phyloP scores from a whole-genome alignment of 106 monocot species.

The Dendrobium huoshanense region DNA sequence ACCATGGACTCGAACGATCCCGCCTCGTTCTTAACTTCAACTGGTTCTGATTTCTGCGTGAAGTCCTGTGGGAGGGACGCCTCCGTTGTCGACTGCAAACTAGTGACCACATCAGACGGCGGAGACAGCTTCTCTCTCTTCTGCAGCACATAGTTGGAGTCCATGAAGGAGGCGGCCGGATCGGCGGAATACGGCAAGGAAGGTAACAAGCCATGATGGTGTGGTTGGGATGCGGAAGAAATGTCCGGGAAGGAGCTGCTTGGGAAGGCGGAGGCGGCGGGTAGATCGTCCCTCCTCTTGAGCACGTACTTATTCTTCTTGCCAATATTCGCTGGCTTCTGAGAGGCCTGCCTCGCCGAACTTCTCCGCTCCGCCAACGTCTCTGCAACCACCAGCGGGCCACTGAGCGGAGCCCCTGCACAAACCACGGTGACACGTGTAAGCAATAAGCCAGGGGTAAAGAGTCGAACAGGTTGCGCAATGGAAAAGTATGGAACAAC shows the following conservation, averaged over 20 bases:
- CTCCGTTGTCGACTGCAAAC: background rate
- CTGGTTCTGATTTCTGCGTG: background rate
- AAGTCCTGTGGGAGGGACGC: background rate
- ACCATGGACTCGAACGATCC: background rate
- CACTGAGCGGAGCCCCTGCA: constrained; percentile 12
- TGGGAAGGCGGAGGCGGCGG: background rate
- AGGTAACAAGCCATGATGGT: background rate
- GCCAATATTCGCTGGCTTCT: background rate
- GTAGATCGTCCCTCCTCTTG: constrained; percentile 14
- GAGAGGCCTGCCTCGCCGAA: background rate
- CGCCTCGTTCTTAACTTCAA: background rate
- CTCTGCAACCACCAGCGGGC: constrained; percentile 12
- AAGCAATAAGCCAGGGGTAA: background rate
- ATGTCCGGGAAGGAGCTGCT: background rate
- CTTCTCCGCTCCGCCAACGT: background rate
- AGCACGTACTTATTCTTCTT: constrained; percentile 27
- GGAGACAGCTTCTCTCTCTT: constrained; percentile 6
- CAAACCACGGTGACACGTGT: background rate
- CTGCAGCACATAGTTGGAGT: background rate
- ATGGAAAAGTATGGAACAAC: too few relatives aligned
- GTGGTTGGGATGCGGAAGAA: constrained; percentile 4
- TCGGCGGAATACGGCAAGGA: background rate
- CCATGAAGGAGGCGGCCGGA: background rate
- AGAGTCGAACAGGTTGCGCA: background rate
- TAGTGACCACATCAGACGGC: background rate